These are phyloP conservation scores for Leucosporidium yakuticum DNA, from an alignment of 768 basidiomycete genomes.

Conservation along the genomic window DNA sequence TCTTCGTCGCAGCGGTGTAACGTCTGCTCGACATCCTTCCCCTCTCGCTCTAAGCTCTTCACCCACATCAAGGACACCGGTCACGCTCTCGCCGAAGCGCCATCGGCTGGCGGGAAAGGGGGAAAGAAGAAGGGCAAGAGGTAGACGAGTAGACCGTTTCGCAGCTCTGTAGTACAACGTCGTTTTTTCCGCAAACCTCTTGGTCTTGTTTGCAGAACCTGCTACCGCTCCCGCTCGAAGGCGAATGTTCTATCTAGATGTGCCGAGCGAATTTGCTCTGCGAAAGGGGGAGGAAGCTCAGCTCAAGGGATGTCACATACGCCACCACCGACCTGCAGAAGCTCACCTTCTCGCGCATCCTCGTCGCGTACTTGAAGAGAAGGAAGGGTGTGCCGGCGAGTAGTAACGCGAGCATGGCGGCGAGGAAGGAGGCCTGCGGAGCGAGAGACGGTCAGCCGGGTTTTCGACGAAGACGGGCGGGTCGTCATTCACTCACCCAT, in stretches of 20 bases:
- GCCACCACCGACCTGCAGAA: too few relatives aligned
- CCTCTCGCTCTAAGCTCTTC: conserved; percentile 30
- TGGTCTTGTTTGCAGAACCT: too few relatives aligned
- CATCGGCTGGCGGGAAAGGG: conserved; percentile 10
- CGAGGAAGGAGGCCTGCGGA: conserved; percentile 34
- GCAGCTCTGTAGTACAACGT: too few relatives aligned
- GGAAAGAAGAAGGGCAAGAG: conserved; percentile 32
- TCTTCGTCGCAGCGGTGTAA: conserved; percentile 34
- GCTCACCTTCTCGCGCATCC: conserved; percentile 35
- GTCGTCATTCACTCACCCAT: too few relatives aligned
- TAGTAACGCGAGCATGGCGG: conserved; percentile 10
- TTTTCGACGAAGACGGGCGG: conserved; percentile 54
- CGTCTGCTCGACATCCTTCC: conserved; percentile 36
- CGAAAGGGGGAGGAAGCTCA: too few relatives aligned
- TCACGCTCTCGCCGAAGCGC: conserved; percentile 34
- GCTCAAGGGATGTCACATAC: too few relatives aligned
- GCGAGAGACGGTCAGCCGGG: too few relatives aligned
- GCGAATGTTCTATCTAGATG: too few relatives aligned
- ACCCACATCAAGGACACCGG: conserved; percentile 39
- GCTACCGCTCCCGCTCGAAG: too few relatives aligned
- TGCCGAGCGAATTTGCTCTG: too few relatives aligned
- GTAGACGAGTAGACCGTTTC: neutral
- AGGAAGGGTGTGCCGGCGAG: conserved; percentile 23
- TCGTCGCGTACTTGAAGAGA: conserved; percentile 25
- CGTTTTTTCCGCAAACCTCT: too few relatives aligned